A percentile compares a stretch with the other conserved stretches of the same genome.
Conservation (phyloP, 2,329 filamentous ascomycete species). For the Penicillium sp. region DNA sequence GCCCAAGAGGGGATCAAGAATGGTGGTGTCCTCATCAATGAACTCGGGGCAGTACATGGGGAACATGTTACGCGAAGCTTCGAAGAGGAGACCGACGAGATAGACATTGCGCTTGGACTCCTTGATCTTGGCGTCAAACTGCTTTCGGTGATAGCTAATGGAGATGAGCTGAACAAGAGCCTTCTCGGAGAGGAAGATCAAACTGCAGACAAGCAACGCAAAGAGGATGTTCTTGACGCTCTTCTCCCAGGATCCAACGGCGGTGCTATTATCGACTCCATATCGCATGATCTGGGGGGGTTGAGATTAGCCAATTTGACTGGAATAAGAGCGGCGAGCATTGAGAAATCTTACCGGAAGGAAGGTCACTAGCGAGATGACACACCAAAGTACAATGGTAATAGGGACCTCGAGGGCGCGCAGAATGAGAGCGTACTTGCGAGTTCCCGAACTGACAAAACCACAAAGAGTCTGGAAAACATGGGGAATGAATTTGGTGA, state of each 20-base stretch:
- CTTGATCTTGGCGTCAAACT: conserved; percentile 70
- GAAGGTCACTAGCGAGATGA: conserved; percentile 60
- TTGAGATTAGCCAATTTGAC: background rate
- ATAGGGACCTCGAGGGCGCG: conserved; percentile 59
- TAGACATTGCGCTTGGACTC: conserved; percentile 84
- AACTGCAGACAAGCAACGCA: conserved; percentile 54
- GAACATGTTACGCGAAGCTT: conserved; percentile 83
- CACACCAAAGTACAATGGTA: conserved; percentile 59
- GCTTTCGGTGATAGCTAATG: conserved; percentile 67
- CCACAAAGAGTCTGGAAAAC: conserved; percentile 62
- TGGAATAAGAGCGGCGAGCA: background rate
- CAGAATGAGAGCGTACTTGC: conserved; percentile 62
- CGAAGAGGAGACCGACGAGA: conserved; percentile 80
- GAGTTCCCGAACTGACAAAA: conserved; percentile 62
- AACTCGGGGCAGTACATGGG: conserved; percentile 92
- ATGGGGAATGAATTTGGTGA: conserved; percentile 57
- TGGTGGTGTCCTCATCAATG: conserved; percentile 83
- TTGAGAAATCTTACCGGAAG: conserved; percentile 42
- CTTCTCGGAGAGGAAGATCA: conserved; percentile 60
- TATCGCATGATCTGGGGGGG: conserved; percentile 41
- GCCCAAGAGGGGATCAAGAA: conserved; percentile 75
- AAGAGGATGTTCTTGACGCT: conserved; percentile 60
- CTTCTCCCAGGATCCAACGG: conserved; percentile 49
- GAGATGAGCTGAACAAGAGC: conserved; percentile 63
- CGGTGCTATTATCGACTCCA: conserved; percentile 41